Percentiles rank a stretch among this genome's conserved stretches.
These are phyloP conservation scores for Croton setiger DNA, from an alignment of 441 rosid species.

Conservation along the genomic window DNA sequence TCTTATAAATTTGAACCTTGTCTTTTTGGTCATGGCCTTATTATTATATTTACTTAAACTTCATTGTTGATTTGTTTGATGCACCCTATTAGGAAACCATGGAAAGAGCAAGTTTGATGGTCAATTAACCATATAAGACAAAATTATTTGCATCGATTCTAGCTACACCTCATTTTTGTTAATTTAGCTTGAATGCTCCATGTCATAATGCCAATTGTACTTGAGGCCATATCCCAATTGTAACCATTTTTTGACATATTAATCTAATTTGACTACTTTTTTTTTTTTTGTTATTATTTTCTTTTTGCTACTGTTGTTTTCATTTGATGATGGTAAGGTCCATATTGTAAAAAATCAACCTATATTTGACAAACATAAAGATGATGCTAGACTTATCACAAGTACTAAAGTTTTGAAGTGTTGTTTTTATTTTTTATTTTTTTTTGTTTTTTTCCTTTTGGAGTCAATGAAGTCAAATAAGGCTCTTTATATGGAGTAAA, in stretches of 20 bases:
- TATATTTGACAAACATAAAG: not conserved
- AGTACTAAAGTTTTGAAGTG: not conserved
- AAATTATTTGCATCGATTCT: not conserved
- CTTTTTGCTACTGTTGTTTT: not conserved
- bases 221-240: too few species aligned
- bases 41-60: not conserved
- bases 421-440: too few species aligned
- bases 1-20: not conserved
- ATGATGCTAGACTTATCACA: not conserved
- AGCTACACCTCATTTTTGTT: not conserved
- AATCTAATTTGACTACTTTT: not conserved
- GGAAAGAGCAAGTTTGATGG: not conserved
- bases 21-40: not conserved
- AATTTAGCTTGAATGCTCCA: not conserved
- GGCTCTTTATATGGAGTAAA: not conserved
- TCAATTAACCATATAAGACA: too few species aligned
- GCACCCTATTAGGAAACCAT: not conserved
- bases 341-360: not conserved
- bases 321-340: not conserved
- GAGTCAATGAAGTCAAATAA: not conserved
- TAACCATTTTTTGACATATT: not conserved
- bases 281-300: not conserved
- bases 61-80: not conserved
- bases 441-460: too few species aligned
- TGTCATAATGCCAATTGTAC: not conserved